phyloP scores from a whole-genome alignment of 2,329 filamentous ascomycete species.

The Massarina eburnea region DNA sequence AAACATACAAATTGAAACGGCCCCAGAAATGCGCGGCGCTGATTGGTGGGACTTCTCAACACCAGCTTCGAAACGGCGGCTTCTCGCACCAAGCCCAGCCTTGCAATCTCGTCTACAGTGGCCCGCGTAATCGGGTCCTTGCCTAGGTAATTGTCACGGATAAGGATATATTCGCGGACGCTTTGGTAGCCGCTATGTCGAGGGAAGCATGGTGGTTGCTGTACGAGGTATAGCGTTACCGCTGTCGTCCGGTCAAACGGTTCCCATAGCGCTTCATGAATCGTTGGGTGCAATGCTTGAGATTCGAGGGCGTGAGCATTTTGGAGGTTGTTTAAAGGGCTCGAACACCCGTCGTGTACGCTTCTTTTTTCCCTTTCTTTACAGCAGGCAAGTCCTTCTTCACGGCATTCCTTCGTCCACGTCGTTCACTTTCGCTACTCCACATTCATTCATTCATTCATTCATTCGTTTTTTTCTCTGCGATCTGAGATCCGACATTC shows the following conservation, averaged over 20 bases:
- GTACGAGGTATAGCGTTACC: neutral
- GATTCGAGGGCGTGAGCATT: neutral
- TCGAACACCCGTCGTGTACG: slow-evolving; percentile 1
- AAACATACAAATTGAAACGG: neutral
- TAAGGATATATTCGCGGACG: neutral
- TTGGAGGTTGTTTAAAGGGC: neutral
- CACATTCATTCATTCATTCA: slow-evolving; percentile 3
- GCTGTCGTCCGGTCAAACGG: neutral
- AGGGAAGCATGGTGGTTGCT: neutral
- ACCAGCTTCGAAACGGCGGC: neutral
- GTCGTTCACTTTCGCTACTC: too few species aligned
- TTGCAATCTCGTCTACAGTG: neutral
- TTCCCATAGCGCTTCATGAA: neutral
- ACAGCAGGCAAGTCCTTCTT: slow-evolving; percentile 1
- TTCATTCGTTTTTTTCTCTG: slow-evolving; percentile 4
- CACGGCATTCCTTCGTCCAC: too few species aligned
- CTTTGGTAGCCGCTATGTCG: neutral
- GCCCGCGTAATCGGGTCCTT: neutral
- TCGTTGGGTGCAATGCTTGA: neutral
- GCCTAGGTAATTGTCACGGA: neutral
- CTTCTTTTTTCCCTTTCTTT: neutral
- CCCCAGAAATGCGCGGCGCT: neutral
- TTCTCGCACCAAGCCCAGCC: neutral
- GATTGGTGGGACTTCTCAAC: neutral
- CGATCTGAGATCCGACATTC: slow-evolving; percentile 13